Evolutionary conservation across 2,329 filamentous ascomycete species (phyloP).

Genomic region (Podosphaera aphanis): DNA sequence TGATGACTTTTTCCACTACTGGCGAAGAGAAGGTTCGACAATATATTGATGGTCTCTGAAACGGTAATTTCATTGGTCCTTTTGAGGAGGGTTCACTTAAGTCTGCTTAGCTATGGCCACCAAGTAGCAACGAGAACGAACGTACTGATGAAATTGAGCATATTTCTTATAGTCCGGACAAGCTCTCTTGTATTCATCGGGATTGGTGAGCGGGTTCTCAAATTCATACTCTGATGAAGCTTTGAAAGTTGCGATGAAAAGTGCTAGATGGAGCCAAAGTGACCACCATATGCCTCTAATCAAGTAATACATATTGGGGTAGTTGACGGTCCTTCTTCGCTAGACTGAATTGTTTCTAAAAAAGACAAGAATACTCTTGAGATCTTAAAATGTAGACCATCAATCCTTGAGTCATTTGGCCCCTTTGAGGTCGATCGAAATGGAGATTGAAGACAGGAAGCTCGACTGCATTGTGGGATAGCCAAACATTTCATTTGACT

Average conservation of each 20-base stretch:
- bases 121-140: constrained; percentile 1
- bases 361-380: neutral
- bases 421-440: too few relatives aligned
- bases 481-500: too few relatives aligned
- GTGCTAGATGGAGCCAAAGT: neutral
- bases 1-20: constrained; percentile 69
- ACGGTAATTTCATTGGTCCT: constrained; percentile 60
- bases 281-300: neutral
- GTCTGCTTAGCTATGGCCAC: constrained; percentile 5
- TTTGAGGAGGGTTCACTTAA: constrained; percentile 52
- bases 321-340: neutral
- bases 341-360: neutral
- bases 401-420: neutral
- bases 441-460: too few relatives aligned
- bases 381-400: neutral
- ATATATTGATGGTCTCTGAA: constrained; percentile 54
- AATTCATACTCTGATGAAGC: constrained; percentile 1
- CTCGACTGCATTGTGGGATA: too few relatives aligned
- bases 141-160: constrained; percentile 13
- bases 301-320: neutral
- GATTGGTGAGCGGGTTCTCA: neutral
- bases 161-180: constrained; percentile 18
- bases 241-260: neutral
- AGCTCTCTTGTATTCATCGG: constrained; percentile 7
- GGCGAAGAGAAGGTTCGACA: constrained; percentile 82